Percentiles rank a stretch among this genome's conserved stretches.
Evolutionary conservation across 768 basidiomycete genomes (phyloP).

Genomic region (Austroboletus eburneus): DNA sequence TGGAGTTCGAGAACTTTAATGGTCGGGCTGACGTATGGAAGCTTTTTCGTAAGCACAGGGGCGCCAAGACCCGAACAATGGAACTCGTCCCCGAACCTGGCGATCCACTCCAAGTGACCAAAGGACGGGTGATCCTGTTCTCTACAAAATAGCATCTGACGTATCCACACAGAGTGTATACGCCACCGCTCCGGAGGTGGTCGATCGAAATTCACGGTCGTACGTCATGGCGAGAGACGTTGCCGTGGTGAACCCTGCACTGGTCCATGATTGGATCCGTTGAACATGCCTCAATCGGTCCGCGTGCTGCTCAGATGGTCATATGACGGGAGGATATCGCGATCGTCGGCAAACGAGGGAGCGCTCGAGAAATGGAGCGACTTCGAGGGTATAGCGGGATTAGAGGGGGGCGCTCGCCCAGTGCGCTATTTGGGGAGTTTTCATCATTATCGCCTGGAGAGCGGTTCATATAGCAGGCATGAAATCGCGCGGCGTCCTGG

Average conservation of each 20-base stretch:
- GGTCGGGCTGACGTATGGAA: not conserved
- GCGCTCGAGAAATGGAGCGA: not conserved
- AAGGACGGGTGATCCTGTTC: slow-evolving; percentile 1
- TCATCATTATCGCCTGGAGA: slow-evolving; percentile 14
- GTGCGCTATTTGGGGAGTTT: not conserved
- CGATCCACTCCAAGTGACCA: not conserved
- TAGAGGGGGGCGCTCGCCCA: not conserved
- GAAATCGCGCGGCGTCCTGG: too few relatives aligned
- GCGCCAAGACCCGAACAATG: not conserved
- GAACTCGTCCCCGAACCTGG: not conserved
- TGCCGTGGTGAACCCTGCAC: slow-evolving; percentile 8
- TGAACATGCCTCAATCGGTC: too few relatives aligned
- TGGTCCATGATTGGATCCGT: not conserved
- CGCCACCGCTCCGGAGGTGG: not conserved
- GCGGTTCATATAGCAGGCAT: not conserved
- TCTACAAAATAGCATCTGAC: not conserved
- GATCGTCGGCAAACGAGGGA: slow-evolving; percentile 2
- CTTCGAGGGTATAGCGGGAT: slow-evolving; percentile 1
- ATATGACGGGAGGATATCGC: not conserved
- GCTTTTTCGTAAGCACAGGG: not conserved
- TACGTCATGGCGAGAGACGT: slow-evolving; percentile 5
- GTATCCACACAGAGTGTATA: not conserved
- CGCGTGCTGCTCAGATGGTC: not conserved
- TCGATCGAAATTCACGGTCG: slow-evolving; percentile 1
- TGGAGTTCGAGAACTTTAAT: not conserved